Conservation (phyloP, 257 asterid genomes). For the Craterostigma plantagineum region DNA sequence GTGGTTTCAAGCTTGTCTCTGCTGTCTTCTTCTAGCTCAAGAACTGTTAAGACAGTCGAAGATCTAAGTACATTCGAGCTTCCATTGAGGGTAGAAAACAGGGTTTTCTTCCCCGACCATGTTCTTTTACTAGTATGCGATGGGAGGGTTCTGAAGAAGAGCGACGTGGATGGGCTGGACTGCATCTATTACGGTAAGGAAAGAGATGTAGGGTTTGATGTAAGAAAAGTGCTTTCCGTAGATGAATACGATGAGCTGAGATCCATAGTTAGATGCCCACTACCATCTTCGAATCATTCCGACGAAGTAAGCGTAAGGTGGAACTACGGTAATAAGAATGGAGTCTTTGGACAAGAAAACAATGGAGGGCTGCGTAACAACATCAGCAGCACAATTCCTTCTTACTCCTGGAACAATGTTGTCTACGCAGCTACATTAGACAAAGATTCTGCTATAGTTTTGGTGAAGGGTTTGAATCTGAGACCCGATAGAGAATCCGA, state of each 20-base stretch:
- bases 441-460: conserved; percentile 45
- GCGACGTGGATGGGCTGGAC: conserved; percentile 18
- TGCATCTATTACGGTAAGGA: conserved; percentile 33
- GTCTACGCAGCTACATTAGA: conserved; percentile 65
- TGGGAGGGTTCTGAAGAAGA: conserved; percentile 9
- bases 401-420: conserved; percentile 61
- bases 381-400: conserved; percentile 18
- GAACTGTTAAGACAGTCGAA: conserved; percentile 19
- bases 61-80: conserved; percentile 18
- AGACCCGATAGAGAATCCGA: conserved; percentile 50
- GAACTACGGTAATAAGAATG: conserved; percentile 11
- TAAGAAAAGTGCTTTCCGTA: conserved; percentile 27
- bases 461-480: conserved; percentile 83
- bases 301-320: conserved; percentile 22
- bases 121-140: conserved; percentile 33
- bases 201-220: conserved; percentile 8
- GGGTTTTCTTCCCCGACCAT: conserved; percentile 77
- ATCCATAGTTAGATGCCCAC: conserved; percentile 54
- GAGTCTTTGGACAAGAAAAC: conserved; percentile 6
- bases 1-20: conserved; percentile 49
- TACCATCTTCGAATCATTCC: conserved; percentile 43
- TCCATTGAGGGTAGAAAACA: conserved; percentile 33
- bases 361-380: conserved; percentile 9
- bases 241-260: conserved; percentile 63
- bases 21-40: conserved; percentile 26